Conservation (phyloP, 345 rosid species). For the Mallotus nudiflorus region DNA sequence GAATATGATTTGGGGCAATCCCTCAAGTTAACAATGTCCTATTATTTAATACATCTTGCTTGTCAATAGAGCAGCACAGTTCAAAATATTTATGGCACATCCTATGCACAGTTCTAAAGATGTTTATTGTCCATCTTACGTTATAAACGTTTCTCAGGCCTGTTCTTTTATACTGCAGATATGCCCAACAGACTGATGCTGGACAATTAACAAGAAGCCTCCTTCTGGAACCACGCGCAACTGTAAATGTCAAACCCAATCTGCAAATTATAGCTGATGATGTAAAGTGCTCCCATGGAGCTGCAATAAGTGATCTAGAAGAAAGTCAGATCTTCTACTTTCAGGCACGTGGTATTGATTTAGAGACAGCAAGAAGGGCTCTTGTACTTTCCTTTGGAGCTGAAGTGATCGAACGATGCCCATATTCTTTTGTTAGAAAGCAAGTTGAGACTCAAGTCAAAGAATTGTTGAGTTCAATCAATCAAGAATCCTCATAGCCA, state of each 20-base stretch:
- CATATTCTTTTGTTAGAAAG: slow-evolving; percentile 41
- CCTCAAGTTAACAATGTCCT: background rate
- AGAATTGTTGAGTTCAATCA: slow-evolving; percentile 45
- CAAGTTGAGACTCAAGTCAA: slow-evolving; percentile 60
- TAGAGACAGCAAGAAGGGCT: slow-evolving; percentile 74
- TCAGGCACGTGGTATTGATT: slow-evolving; percentile 80
- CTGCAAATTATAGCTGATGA: slow-evolving; percentile 91
- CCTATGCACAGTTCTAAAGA: background rate
- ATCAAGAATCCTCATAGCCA: background rate
- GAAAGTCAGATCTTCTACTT: slow-evolving; percentile 88
- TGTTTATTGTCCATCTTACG: background rate
- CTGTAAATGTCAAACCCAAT: slow-evolving; percentile 88
- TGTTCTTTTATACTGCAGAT: slow-evolving; percentile 39
- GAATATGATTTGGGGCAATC: background rate
- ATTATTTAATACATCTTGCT: background rate
- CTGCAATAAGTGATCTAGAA: slow-evolving; percentile 91
- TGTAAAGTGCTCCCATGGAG: slow-evolving; percentile 95
- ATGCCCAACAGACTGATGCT: slow-evolving; percentile 89
- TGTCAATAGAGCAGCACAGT: background rate
- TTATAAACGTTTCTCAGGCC: background rate
- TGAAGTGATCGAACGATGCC: slow-evolving; percentile 64
- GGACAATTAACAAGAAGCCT: slow-evolving; percentile 86
- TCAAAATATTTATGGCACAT: too few relatives aligned
- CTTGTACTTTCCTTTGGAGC: slow-evolving; percentile 82
- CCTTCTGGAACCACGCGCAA: slow-evolving; percentile 82